A percentile compares a stretch with the other conserved stretches of the same genome.
Evolutionary conservation across 805 yeast species (phyloP).

Genomic region (Candida coleopterorum): DNA sequence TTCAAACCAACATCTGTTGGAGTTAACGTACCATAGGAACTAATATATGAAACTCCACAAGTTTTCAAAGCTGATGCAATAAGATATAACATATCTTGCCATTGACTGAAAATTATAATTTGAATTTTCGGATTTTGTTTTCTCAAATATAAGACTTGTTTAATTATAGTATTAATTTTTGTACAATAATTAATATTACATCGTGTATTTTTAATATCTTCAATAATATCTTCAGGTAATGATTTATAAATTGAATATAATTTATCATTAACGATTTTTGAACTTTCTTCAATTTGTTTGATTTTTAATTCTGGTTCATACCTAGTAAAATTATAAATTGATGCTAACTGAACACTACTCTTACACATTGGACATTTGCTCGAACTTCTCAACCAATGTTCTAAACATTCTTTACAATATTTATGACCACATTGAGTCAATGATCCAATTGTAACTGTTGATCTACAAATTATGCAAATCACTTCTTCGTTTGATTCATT

Average conservation of each 20-base stretch:
- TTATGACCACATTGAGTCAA: conserved; percentile 89
- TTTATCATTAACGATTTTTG: conserved; percentile 5
- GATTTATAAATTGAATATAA: conserved; percentile 43
- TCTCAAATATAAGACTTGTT: conserved; percentile 63
- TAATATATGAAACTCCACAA: conserved; percentile 53
- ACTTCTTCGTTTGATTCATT: conserved; percentile 29
- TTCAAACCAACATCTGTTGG: conserved; percentile 18
- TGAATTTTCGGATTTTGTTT: conserved; percentile 59
- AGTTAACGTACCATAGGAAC: conserved; percentile 42
- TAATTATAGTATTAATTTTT: conserved; percentile 77
- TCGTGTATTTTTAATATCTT: conserved; percentile 37
- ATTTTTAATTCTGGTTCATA: conserved; percentile 50
- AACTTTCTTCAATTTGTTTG: conserved; percentile 31
- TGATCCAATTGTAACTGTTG: conserved; percentile 66
- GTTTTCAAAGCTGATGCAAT: conserved; percentile 61
- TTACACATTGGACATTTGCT: conserved; percentile 82
- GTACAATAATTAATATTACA: conserved; percentile 60
- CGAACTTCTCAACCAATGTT: conserved; percentile 61
- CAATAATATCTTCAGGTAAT: conserved; percentile 36
- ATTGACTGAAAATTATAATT: conserved; percentile 85
- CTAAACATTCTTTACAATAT: conserved; percentile 78
- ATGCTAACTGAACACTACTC: conserved; percentile 38
- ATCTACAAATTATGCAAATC: conserved; percentile 75
- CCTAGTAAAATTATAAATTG: conserved; percentile 67
- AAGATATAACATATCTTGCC: conserved; percentile 68